Evolutionary conservation across 2,329 filamentous ascomycete species (phyloP), one percentile per base, ranked within the genome.

Genomic region (Aspergillus intermedius): DNA sequence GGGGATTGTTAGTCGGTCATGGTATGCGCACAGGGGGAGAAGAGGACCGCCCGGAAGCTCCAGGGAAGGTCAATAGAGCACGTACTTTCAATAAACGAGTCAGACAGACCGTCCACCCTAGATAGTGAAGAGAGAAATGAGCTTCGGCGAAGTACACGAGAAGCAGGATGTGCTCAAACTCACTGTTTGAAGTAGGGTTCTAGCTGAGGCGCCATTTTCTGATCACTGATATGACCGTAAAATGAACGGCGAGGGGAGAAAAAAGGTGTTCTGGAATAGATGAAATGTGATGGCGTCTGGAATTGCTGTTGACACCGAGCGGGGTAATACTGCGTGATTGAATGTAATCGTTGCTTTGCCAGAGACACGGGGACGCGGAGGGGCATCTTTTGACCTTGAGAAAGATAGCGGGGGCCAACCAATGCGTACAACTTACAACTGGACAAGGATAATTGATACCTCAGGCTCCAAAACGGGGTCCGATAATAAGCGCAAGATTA

Each of bases 101-200:
- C 81, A 45, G 89, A 80, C 62, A 91, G 78, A 66, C 74, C 74
- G 72, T 96, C 90, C 61, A 95, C 89, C 62, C 71, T 40, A 12
- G 5, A 17, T 12, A 22, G 17, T 19, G 17, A 40, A 12, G 7
- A 19, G 9, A 40, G 17, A 19, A 8, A 21, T 40, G 19, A 40
- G 37, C 17, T 21, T 19, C 74, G 21, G 45, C 15, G 35, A 32
- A 53, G 35, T 12, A 45, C 21, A 2, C 45, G 37, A 40, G 10
- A 21, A 40, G 10, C 37, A 21, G 15, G 22, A 19, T 19, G 10
- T 22, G 12, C 19, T 35, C 13, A 40, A 37, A 63, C 72, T 52
- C 60, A 77, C 80, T 95, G 84, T 74, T 88, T 84, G 79, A 96
- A 97, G 78, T 87, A 97, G 55, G 84, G 79, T 70, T 96, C 88